These are phyloP conservation scores for Elsinoe perseae DNA, from an alignment of 2,329 filamentous ascomycete genomes.

Conservation along the genomic window DNA sequence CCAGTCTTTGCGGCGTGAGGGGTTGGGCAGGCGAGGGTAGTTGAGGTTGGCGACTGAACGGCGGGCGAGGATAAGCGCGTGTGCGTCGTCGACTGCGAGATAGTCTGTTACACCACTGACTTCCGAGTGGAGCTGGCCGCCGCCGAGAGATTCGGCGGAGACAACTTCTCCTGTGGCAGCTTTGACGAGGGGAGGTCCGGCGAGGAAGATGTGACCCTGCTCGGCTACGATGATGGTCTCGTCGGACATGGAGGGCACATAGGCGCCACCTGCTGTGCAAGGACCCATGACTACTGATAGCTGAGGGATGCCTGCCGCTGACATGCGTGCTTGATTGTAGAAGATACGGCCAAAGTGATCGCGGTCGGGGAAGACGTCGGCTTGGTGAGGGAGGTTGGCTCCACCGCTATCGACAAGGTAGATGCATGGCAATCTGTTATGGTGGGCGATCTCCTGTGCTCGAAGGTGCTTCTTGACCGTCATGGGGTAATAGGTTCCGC, in stretches of 20 bases:
- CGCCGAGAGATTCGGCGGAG: constrained; percentile 81
- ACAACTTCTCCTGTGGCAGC: constrained; percentile 92
- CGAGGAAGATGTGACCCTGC: constrained; percentile 96
- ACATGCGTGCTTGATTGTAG: constrained; percentile 96
- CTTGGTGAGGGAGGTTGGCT: constrained; percentile 89
- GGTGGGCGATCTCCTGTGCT: constrained; percentile 80
- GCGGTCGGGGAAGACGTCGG: constrained; percentile 88
- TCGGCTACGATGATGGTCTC: constrained; percentile 94
- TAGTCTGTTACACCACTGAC: constrained; percentile 93
- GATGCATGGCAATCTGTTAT: constrained; percentile 79
- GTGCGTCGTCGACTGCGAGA: constrained; percentile 85
- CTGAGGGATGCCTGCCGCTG: constrained; percentile 77
- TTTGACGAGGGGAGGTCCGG: constrained; percentile 88
- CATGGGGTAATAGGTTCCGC: constrained; percentile 92
- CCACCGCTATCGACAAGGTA: constrained; percentile 95
- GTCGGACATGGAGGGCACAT: constrained; percentile 95
- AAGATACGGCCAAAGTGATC: constrained; percentile 97
- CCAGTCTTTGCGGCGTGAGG: constrained; percentile 39
- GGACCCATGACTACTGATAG: constrained; percentile 95
- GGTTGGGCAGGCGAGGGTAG: constrained; percentile 54
- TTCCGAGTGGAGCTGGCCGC: constrained; percentile 80
- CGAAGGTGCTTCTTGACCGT: constrained; percentile 96
- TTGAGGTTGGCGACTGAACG: constrained; percentile 83
- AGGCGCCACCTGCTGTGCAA: constrained; percentile 91
- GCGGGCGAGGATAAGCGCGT: constrained; percentile 78